Percentiles rank a stretch among this genome's conserved stretches.
These are phyloP conservation scores for Botryotinia convoluta DNA, from an alignment of 2,329 filamentous ascomycete species.

Conservation along the genomic window DNA sequence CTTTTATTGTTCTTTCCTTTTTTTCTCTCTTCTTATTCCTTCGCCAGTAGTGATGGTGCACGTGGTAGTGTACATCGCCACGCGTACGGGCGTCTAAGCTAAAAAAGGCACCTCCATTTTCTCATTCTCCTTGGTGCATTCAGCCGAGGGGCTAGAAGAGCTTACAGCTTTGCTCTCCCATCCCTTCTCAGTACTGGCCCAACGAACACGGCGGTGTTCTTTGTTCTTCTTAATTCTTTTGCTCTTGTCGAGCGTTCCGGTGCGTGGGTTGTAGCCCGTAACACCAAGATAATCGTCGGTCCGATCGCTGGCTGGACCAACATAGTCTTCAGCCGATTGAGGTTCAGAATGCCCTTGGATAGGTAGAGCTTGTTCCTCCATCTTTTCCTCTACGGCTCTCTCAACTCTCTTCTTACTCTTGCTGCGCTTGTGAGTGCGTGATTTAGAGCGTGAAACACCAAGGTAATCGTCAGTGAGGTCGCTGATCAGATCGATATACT, in stretches of 20 bases:
- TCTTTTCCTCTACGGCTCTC: neutral
- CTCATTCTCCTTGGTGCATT: neutral
- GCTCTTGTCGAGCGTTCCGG: constrained; percentile 8
- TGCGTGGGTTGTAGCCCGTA: constrained; percentile 20
- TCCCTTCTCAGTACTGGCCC: neutral
- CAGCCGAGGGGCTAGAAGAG: neutral
- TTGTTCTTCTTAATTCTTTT: neutral
- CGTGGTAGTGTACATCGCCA: neutral
- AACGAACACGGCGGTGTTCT: neutral
- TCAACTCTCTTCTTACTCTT: neutral
- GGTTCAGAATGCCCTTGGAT: neutral
- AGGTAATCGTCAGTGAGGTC: neutral
- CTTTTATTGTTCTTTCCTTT: neutral
- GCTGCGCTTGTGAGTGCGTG: neutral
- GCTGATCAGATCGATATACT: neutral
- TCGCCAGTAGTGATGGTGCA: constrained; percentile 4
- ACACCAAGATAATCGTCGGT: constrained; percentile 19
- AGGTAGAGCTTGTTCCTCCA: neutral
- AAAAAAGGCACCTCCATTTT: neutral
- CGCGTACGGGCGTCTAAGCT: neutral
- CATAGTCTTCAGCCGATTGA: neutral
- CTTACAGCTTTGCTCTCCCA: neutral
- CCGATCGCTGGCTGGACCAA: neutral
- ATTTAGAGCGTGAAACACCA: neutral
- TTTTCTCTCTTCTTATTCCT: neutral